phyloP scores from a whole-genome alignment of 2,329 filamentous ascomycete genomes.

The Plenodomus biglobosus region DNA sequence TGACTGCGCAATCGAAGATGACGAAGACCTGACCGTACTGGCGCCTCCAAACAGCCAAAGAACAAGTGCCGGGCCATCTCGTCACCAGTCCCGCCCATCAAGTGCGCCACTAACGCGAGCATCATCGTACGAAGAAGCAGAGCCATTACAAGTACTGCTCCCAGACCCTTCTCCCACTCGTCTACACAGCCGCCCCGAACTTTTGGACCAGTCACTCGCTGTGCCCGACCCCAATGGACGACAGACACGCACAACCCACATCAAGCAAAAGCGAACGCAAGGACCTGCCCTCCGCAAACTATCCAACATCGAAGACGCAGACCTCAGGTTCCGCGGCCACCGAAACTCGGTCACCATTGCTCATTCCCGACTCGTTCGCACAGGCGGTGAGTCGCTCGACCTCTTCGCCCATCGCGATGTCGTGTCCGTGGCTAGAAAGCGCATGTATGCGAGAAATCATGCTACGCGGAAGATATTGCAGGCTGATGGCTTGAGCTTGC shows the following conservation, averaged over 20 bases:
- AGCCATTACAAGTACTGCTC: not conserved
- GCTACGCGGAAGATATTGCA: slow-evolving; percentile 2
- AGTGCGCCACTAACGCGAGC: slow-evolving; percentile 22
- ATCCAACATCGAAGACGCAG: slow-evolving; percentile 34
- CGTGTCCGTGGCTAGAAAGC: slow-evolving; percentile 27
- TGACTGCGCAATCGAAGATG: slow-evolving; percentile 20
- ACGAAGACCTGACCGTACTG: slow-evolving; percentile 21
- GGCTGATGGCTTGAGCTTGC: not conserved
- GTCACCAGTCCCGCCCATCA: slow-evolving; percentile 18
- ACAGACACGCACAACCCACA: slow-evolving; percentile 3
- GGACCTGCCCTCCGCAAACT: slow-evolving; percentile 15
- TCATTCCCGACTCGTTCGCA: slow-evolving; percentile 25
- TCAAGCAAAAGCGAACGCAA: slow-evolving; percentile 3
- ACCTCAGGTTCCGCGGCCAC: slow-evolving; percentile 33
- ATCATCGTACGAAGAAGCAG: slow-evolving; percentile 13
- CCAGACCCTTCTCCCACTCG: no score
- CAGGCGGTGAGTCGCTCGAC: slow-evolving; percentile 20
- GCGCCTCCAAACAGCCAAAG: slow-evolving; percentile 37
- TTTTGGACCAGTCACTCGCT: slow-evolving; percentile 3
- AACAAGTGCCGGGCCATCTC: slow-evolving; percentile 25
- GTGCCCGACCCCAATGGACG: slow-evolving; percentile 10
- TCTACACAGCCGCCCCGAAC: not conserved
- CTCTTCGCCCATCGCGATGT: slow-evolving; percentile 28
- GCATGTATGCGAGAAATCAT: slow-evolving; percentile 28
- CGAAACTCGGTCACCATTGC: slow-evolving; percentile 38